Percentiles rank a stretch among this genome's conserved stretches.
phyloP scores from a whole-genome alignment of 768 basidiomycete species.

The Wakefieldia striispora region DNA sequence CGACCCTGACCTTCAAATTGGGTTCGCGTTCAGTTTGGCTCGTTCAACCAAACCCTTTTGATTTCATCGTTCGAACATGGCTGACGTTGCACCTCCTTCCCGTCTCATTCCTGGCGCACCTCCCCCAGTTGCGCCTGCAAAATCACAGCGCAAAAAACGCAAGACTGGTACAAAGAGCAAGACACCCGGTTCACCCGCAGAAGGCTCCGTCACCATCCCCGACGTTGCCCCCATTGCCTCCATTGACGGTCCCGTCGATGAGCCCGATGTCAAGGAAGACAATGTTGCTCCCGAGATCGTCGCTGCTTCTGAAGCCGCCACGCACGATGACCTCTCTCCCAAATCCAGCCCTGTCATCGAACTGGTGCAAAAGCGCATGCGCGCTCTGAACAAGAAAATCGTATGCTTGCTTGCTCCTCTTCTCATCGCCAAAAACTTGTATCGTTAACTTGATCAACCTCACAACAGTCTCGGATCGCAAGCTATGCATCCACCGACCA shows the following conservation, averaged over 20 bases:
- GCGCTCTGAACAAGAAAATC: conserved; percentile 79
- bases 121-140: conserved; percentile 55
- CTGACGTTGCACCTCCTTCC: conserved; percentile 30
- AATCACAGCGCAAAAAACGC: conserved; percentile 68
- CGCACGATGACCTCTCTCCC: conserved; percentile 42
- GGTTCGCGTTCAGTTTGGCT: neutral
- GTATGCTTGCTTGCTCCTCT: conserved; percentile 45
- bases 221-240: conserved; percentile 46
- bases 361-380: conserved; percentile 75
- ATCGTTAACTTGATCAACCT: conserved; percentile 8
- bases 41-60: neutral
- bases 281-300: conserved; percentile 45
- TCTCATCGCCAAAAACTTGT: conserved; percentile 1
- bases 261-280: conserved; percentile 46
- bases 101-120: conserved; percentile 80
- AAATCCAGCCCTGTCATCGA: conserved; percentile 75
- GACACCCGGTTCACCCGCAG: conserved; percentile 45
- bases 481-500: conserved; percentile 64
- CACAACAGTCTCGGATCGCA: conserved; percentile 63
- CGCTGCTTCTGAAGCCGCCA: conserved; percentile 38
- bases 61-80: conserved; percentile 27
- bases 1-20: conserved; percentile 12
- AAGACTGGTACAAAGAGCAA: conserved; percentile 51
- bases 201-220: conserved; percentile 37
- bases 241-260: conserved; percentile 51